These are phyloP conservation scores for Sherardia arvensis DNA, from an alignment of 257 asterid species.

Conservation along the genomic window DNA sequence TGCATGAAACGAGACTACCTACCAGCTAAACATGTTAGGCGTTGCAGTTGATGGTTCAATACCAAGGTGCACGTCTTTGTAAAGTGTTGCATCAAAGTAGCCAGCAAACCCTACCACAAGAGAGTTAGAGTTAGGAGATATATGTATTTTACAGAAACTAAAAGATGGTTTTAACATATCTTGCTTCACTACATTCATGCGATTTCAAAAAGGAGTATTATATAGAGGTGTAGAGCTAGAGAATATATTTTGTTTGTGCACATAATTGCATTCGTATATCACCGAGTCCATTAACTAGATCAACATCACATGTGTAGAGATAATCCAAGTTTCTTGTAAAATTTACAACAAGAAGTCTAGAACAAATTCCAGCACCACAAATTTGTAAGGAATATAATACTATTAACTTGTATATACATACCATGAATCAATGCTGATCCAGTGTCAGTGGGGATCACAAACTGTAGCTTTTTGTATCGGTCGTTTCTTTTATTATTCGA, in stretches of 20 bases:
- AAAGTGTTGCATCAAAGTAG: conserved; percentile 85
- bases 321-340: background rate
- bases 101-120: conserved; percentile 75
- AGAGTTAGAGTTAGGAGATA: conserved; percentile 8
- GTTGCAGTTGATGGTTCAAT: conserved; percentile 91
- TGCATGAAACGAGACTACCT: conserved; percentile 10
- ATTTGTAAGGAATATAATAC: background rate
- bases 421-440: conserved; percentile 93
- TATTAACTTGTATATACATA: conserved; percentile 20
- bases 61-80: conserved; percentile 93
- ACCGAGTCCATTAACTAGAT: background rate
- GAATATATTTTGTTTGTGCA: background rate
- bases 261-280: background rate
- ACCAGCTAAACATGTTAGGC: conserved; percentile 99
- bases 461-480: conserved; percentile 61
- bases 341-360: background rate
- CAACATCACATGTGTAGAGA: background rate
- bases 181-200: background rate
- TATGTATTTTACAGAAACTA: background rate
- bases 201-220: background rate
- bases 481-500: conserved; percentile 54
- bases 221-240: too few species aligned
- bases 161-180: too few species aligned
- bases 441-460: conserved; percentile 64
- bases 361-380: background rate